phyloP scores from a whole-genome alignment of 2,329 filamentous ascomycete genomes.

The Paraphaeosphaeria sporulosa region DNA sequence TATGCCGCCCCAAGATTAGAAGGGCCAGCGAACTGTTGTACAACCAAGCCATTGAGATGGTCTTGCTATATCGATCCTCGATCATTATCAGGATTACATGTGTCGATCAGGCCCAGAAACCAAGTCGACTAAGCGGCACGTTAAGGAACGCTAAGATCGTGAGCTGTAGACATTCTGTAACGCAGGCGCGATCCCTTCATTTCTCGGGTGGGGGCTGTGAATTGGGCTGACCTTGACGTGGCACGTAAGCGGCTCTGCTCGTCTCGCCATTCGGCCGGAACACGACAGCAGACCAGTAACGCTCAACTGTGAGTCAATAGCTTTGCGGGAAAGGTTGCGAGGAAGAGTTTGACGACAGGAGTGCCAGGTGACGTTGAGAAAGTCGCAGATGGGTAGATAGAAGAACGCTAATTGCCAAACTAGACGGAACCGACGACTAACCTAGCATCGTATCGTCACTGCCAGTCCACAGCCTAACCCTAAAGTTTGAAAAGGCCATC shows the following conservation, averaged over 20 bases:
- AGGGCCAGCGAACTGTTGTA: background rate
- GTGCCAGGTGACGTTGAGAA: background rate
- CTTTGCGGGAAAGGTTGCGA: background rate
- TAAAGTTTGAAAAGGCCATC: background rate
- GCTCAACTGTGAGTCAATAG: background rate
- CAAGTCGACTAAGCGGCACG: background rate
- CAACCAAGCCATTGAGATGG: background rate
- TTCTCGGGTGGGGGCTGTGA: constrained; percentile 9
- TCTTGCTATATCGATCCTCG: background rate
- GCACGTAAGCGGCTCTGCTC: constrained; percentile 4
- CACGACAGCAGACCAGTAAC: background rate
- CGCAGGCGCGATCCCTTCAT: constrained; percentile 5
- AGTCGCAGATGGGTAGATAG: background rate
- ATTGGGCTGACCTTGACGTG: background rate
- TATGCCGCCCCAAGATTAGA: background rate
- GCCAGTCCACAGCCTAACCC: background rate
- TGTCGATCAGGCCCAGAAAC: background rate
- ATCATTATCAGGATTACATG: background rate
- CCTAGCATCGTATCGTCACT: background rate
- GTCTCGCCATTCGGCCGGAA: background rate
- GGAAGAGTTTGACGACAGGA: background rate
- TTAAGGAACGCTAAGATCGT: background rate
- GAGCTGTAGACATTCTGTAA: constrained; percentile 11
- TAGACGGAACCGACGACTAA: background rate
- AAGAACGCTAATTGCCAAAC: background rate